phyloP scores from a whole-genome alignment of 768 basidiomycete species.

The Trametes punicea region DNA sequence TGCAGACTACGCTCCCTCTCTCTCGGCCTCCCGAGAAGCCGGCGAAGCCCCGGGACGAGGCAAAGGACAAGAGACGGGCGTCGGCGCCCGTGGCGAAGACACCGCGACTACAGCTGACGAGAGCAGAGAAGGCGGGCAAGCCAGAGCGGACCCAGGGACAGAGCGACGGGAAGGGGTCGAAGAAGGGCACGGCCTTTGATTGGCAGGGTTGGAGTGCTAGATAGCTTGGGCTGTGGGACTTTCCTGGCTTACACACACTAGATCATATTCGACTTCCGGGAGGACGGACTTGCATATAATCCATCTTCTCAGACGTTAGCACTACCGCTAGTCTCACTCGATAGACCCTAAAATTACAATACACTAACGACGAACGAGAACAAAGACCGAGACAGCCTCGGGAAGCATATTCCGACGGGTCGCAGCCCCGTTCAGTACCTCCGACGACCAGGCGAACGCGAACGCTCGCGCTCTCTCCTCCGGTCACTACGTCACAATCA shows the following conservation, averaged over 20 bases:
- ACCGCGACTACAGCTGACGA: not conserved
- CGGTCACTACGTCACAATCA: constrained; percentile 23
- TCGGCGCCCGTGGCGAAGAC: constrained; percentile 1
- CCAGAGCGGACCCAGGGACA: not conserved
- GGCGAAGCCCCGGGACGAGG: not conserved
- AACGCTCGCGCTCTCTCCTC: constrained; percentile 31
- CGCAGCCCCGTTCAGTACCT: constrained; percentile 22
- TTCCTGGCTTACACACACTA: not conserved
- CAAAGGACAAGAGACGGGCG: not conserved
- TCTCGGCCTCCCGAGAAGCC: not conserved
- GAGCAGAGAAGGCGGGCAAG: not conserved
- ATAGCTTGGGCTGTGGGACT: not conserved
- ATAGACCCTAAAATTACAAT: constrained; percentile 7
- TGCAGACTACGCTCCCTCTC: constrained; percentile 5
- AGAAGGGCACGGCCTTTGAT: constrained; percentile 5
- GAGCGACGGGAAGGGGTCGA: not conserved
- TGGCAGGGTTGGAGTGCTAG: constrained; percentile 16
- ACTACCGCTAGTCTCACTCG: no score
- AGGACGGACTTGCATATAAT: not conserved
- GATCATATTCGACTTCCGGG: no score
- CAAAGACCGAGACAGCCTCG: not conserved
- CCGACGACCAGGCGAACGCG: constrained; percentile 30
- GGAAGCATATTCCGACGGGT: not conserved
- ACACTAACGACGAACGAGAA: constrained; percentile 16
- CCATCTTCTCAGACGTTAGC: no score